Evolutionary conservation across 2,329 filamentous ascomycete species (phyloP).

Genomic region (Cercospora nicotianae): DNA sequence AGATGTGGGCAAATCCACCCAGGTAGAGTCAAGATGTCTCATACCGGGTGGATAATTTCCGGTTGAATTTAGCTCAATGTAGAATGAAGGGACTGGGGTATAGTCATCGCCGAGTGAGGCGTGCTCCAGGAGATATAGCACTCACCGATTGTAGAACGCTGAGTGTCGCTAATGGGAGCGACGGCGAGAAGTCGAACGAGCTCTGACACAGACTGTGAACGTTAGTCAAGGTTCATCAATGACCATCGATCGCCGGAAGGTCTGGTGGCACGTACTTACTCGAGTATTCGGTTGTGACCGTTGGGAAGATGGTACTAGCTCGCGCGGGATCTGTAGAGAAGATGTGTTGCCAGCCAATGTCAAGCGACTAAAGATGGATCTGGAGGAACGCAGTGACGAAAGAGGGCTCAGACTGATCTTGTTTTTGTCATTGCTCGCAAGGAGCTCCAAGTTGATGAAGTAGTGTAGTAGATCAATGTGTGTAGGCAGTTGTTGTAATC

Average conservation of each 20-base stretch:
- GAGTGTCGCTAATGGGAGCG: background rate
- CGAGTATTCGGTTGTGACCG: background rate
- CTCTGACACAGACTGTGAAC: background rate
- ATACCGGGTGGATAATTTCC: background rate
- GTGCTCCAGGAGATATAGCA: background rate
- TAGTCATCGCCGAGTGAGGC: background rate
- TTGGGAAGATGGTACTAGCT: background rate
- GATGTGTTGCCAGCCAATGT: background rate
- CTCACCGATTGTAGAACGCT: background rate
- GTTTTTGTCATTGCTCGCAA: background rate
- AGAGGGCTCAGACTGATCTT: background rate
- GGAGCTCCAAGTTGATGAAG: background rate
- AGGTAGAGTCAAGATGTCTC: background rate
- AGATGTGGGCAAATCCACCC: background rate
- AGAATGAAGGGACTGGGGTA: background rate
- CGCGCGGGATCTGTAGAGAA: background rate
- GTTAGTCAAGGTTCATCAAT: background rate
- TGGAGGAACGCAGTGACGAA: background rate
- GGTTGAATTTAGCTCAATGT: background rate
- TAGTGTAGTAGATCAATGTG: background rate
- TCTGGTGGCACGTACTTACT: background rate
- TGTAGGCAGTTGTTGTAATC: background rate
- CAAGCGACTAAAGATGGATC: background rate
- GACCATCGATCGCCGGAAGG: background rate
- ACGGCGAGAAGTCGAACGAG: background rate